A percentile compares a stretch with the other conserved stretches of the same genome.
Evolutionary conservation across 129 eudicot genomes (phyloP).

Genomic region (Tagetes patula): DNA sequence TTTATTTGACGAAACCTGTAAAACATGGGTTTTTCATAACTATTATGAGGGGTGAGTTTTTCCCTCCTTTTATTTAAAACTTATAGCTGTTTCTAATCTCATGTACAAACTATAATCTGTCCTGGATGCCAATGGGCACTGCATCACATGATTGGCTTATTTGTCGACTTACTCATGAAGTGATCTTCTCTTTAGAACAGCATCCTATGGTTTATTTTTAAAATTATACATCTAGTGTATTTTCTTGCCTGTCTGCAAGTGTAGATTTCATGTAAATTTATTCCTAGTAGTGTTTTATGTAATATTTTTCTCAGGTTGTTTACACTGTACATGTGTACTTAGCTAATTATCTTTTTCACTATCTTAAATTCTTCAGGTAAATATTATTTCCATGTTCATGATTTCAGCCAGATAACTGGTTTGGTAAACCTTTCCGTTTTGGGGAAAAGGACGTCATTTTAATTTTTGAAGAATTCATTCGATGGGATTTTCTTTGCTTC

Average conservation of each 20-base stretch:
- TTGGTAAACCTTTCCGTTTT: slow-evolving; percentile 39
- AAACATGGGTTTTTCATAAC: not conserved
- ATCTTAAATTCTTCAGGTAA: slow-evolving; percentile 55
- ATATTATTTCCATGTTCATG: slow-evolving; percentile 34
- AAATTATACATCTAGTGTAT: not conserved
- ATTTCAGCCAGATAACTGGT: slow-evolving; percentile 39
- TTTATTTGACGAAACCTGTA: not conserved
- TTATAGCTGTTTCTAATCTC: not conserved
- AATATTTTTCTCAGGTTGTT: not conserved
- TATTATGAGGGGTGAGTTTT: not conserved
- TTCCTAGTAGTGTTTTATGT: not conserved
- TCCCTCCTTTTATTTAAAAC: not conserved
- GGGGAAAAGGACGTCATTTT: slow-evolving; percentile 35
- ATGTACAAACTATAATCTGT: not conserved
- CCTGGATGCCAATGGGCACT: not conserved
- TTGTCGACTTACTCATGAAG: not conserved
- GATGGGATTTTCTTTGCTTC: slow-evolving; percentile 70
- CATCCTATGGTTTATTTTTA: not conserved
- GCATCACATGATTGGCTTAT: not conserved
- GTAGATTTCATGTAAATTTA: not conserved
- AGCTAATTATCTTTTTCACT: slow-evolving; percentile 3
- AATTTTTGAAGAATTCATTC: slow-evolving; percentile 56
- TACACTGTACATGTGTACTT: not conserved
- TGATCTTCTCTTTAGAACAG: not conserved
- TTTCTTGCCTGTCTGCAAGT: not conserved